phyloP scores from a whole-genome alignment of 192 early-diverging fungal species.

The Piromyces finnis region DNA sequence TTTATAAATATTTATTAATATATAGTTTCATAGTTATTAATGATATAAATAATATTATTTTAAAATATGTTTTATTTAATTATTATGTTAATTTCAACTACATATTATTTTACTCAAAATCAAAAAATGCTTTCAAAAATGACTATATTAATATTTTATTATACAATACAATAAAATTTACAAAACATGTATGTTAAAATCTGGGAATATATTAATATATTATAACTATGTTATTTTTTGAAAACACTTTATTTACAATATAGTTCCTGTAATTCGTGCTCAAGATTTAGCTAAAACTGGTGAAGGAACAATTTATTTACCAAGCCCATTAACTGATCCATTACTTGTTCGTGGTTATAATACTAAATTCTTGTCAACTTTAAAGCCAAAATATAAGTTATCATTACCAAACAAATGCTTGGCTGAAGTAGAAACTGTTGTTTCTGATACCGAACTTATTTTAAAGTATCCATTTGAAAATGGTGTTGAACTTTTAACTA shows the following conservation, averaged over 20 bases:
- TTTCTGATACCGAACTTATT: constrained; percentile 63
- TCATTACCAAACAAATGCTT: constrained; percentile 38
- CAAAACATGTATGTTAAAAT: too few relatives aligned
- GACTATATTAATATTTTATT: too few relatives aligned
- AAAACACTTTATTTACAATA: too few relatives aligned
- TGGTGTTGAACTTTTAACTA: constrained; percentile 41
- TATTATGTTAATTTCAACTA: too few relatives aligned
- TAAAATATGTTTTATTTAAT: too few relatives aligned
- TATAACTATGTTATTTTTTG: too few relatives aligned
- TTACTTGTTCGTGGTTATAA: neutral
- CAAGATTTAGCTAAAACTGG: constrained; percentile 74
- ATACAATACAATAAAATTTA: too few relatives aligned
- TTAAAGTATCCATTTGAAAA: constrained; percentile 60
- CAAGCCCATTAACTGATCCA: constrained; percentile 25
- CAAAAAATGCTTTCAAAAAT: too few relatives aligned
- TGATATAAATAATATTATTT: too few relatives aligned
- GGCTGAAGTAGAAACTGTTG: constrained; percentile 53
- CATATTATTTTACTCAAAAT: too few relatives aligned
- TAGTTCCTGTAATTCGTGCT: constrained; percentile 81
- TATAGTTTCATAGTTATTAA: neutral
- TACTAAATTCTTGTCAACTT: constrained; percentile 21
- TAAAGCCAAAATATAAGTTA: constrained; percentile 34
- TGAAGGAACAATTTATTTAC: constrained; percentile 27
- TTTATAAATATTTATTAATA: neutral
- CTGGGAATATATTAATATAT: too few relatives aligned